These are phyloP conservation scores for Gymnopus androsaceus DNA, from an alignment of 1,284 basidiomycete species.

Conservation along the genomic window DNA sequence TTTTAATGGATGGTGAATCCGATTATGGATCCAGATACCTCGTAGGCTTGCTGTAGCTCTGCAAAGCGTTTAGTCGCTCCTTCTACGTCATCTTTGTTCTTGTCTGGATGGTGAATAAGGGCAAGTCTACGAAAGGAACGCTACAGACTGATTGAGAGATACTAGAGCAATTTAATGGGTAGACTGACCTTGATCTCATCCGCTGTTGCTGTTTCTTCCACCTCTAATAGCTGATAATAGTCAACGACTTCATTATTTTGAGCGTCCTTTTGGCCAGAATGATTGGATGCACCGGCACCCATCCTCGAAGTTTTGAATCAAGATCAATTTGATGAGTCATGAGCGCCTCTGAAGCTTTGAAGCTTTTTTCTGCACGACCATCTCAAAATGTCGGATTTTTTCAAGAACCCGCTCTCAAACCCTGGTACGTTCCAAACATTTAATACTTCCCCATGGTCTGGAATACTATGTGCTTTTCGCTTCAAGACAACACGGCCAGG, in stretches of 20 bases:
- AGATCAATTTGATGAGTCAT: slow-evolving; percentile 5
- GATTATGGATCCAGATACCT: slow-evolving; percentile 48
- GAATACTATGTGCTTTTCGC: slow-evolving; percentile 4
- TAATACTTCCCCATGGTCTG: slow-evolving; percentile 9
- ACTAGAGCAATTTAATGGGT: slow-evolving; percentile 4
- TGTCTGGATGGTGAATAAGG: slow-evolving; percentile 87
- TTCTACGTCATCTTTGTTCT: slow-evolving; percentile 82
- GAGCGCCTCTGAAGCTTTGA: too few species aligned
- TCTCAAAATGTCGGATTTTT: slow-evolving; percentile 52
- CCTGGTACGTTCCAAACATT: slow-evolving; percentile 31
- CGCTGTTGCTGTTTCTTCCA: slow-evolving; percentile 78
- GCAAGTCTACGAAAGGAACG: slow-evolving; percentile 83
- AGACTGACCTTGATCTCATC: slow-evolving; percentile 83
- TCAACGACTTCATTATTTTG: slow-evolving; percentile 47
- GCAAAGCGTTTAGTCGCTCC: slow-evolving; percentile 90
- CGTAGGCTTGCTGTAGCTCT: slow-evolving; percentile 91
- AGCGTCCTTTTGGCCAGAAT: slow-evolving; percentile 28
- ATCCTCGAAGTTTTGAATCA: too few species aligned
- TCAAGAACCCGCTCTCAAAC: slow-evolving; percentile 37
- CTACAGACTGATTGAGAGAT: slow-evolving; percentile 40
- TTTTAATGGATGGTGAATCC: background rate
- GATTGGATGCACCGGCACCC: slow-evolving; percentile 72
- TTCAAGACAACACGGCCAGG: slow-evolving; percentile 54
- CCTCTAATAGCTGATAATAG: slow-evolving; percentile 81
- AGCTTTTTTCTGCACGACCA: too few species aligned